Evolutionary conservation across 805 yeast species (phyloP).

Genomic region (Yarrowia divulgata): DNA sequence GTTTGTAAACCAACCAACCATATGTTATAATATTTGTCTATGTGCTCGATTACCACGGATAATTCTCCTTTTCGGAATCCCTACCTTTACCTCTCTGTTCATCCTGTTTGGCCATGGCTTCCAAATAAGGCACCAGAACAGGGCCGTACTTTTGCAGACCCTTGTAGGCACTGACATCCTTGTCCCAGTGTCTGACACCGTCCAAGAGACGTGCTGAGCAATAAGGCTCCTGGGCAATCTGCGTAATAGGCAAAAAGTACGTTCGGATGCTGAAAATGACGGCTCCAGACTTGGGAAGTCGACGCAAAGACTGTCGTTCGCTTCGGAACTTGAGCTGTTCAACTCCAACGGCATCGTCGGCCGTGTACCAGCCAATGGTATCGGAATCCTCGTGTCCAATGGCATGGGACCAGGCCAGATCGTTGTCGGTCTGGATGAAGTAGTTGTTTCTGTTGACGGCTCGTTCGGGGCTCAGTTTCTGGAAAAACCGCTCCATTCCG

Average conservation of each 20-base stretch:
- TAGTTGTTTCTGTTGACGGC: constrained; percentile 71
- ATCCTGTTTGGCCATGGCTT: constrained; percentile 57
- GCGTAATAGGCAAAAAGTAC: constrained; percentile 15
- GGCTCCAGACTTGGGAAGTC: constrained; percentile 23
- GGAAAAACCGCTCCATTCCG: constrained; percentile 73
- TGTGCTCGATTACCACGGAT: constrained; percentile 13
- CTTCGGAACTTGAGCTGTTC: constrained; percentile 51
- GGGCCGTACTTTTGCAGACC: constrained; percentile 64
- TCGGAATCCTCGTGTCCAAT: constrained; percentile 60
- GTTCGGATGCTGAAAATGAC: constrained; percentile 21
- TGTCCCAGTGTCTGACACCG: constrained; percentile 66
- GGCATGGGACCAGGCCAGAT: constrained; percentile 68
- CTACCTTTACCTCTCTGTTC: constrained; percentile 24
- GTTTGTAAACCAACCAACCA: too few species aligned
- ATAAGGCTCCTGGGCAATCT: constrained; percentile 22
- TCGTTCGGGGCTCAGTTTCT: constrained; percentile 62
- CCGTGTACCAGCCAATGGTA: constrained; percentile 70
- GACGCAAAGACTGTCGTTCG: constrained; percentile 8
- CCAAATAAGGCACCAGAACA: constrained; percentile 62
- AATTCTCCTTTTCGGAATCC: constrained; percentile 19
- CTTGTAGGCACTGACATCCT: constrained; percentile 65
- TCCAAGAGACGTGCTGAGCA: constrained; percentile 48
- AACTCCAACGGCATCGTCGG: constrained; percentile 57
- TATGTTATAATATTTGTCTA: neutral
- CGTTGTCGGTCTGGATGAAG: constrained; percentile 68